phyloP scores from a whole-genome alignment of 192 early-diverging fungal genomes.

The Polychytrium aggregatum region DNA sequence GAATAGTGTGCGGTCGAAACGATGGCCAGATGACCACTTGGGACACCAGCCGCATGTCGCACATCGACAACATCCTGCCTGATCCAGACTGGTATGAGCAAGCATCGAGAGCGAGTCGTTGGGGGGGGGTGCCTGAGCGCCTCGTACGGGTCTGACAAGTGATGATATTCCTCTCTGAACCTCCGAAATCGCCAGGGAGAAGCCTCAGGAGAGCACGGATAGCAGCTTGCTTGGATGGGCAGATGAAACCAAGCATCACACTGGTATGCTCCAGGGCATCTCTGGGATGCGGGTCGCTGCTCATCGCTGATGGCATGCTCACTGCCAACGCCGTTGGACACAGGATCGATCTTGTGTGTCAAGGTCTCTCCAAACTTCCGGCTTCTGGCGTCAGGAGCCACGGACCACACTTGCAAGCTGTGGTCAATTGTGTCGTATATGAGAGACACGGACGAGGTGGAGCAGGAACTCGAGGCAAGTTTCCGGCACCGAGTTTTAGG shows the following conservation, averaged over 20 bases:
- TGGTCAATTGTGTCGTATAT: slow-evolving; percentile 40
- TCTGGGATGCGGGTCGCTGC: too few relatives aligned
- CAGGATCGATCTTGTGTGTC: slow-evolving; percentile 33
- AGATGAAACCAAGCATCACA: slow-evolving; percentile 29
- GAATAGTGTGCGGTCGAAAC: slow-evolving; percentile 30
- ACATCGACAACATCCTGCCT: slow-evolving; percentile 34
- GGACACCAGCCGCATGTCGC: slow-evolving; percentile 15
- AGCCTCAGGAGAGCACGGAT: slow-evolving; percentile 17
- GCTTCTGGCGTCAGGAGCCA: slow-evolving; percentile 32
- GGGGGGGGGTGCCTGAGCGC: too few relatives aligned
- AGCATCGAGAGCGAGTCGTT: too few relatives aligned
- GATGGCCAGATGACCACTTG: slow-evolving; percentile 36
- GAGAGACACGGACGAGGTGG: slow-evolving; percentile 29
- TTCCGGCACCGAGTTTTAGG: slow-evolving; percentile 1
- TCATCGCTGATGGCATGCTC: too few relatives aligned
- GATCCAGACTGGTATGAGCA: slow-evolving; percentile 30
- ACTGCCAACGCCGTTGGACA: too few relatives aligned
- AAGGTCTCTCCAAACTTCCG: slow-evolving; percentile 27
- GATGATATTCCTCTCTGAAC: too few relatives aligned
- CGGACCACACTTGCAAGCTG: slow-evolving; percentile 46
- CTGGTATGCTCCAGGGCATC: slow-evolving; percentile 12
- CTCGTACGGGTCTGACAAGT: too few relatives aligned
- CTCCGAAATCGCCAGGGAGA: too few relatives aligned
- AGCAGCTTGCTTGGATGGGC: slow-evolving; percentile 24
- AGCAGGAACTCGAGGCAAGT: slow-evolving; percentile 15